A percentile compares a stretch with the other conserved stretches of the same genome.
Evolutionary conservation across 1,284 basidiomycete genomes (phyloP).

Genomic region (Cryptococcus wingfieldii): DNA sequence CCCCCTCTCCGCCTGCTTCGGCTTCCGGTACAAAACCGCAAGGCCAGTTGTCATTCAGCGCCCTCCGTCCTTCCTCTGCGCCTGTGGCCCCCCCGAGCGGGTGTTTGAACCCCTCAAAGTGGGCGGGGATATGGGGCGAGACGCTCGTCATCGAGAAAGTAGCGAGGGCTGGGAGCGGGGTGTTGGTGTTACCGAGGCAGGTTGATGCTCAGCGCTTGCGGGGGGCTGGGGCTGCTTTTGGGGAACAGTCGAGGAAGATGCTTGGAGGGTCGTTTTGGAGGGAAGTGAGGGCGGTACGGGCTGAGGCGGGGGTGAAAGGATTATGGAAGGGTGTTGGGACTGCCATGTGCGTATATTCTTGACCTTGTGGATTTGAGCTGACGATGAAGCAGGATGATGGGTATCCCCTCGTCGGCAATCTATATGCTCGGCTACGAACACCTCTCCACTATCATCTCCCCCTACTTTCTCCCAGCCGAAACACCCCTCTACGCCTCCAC

Average conservation of each 20-base stretch:
- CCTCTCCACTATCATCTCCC: slow-evolving; percentile 55
- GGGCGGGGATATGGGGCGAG: slow-evolving; percentile 50
- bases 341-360: slow-evolving; percentile 60
- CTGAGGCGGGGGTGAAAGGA: slow-evolving; percentile 69
- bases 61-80: slow-evolving; percentile 11
- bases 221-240: not conserved
- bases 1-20: slow-evolving; percentile 9
- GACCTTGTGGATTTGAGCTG: not conserved
- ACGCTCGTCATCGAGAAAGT: slow-evolving; percentile 12
- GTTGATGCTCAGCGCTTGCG: not conserved
- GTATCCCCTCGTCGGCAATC: slow-evolving; percentile 84
- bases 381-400: slow-evolving; percentile 62
- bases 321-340: slow-evolving; percentile 89
- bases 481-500: slow-evolving; percentile 25
- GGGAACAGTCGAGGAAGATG: too few species aligned
- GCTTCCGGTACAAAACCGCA: slow-evolving; percentile 1
- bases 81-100: slow-evolving; percentile 34
- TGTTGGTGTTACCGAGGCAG: too few species aligned
- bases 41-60: slow-evolving; percentile 3
- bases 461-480: slow-evolving; percentile 27
- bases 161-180: too few species aligned
- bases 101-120: slow-evolving; percentile 47
- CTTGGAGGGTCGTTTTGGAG: slow-evolving; percentile 59
- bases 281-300: slow-evolving; percentile 70
- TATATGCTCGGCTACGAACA: slow-evolving; percentile 98